Evolutionary conservation across 176 grass and related monocot species (phyloP), one percentile per base, ranked within the genome.

Genomic region (Leersia perrieri): DNA sequence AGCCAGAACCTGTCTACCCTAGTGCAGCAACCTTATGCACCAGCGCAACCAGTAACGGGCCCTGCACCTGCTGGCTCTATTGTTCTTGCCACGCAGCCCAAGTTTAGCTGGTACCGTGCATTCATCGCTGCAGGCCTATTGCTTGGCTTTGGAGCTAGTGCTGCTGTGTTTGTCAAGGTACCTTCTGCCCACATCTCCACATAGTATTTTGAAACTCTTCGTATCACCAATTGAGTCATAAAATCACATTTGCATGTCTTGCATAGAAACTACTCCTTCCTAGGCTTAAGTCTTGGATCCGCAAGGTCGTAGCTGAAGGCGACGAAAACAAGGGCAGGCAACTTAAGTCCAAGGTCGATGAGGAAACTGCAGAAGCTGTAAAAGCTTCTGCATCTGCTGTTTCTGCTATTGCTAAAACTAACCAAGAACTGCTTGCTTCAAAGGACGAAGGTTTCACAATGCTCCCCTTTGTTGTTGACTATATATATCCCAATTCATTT

Each of bases 271-370:
- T 94, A 15, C 58, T 95, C 66, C 65, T 98, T 68, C 92, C 92
- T 11, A 87, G 88, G 87, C 74, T 98, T 75, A 98, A 93, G 82
- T 70, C 86, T 10, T 98, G 95, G 95, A 93, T 98, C 63, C 77
- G 83, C 20, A 91, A 79, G 11, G 90, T 95, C 30, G 79, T 93
- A 78, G 81, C 82, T 3, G 90, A 95, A 86, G 90, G 83, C 11
- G 29, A 53, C 75, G 88, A 84, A 64, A 68, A 77, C 42, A 58
- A 70, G 63, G 87, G 89, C 73, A 75, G 66, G 15, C 68, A 80
- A 28, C 41, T 36, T 44, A 87, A 71, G 55, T 18, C 73, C 34
- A 94, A 73, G 73, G 68, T 85, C 49, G 72, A 88, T 39, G 84
- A 88, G 32, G 95, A 94, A 78, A 94, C 90, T 53, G 77, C 84